Base-by-base conservation (phyloP, 2,329 filamentous ascomycete species). In the Ophiostoma ulmi region DNA sequence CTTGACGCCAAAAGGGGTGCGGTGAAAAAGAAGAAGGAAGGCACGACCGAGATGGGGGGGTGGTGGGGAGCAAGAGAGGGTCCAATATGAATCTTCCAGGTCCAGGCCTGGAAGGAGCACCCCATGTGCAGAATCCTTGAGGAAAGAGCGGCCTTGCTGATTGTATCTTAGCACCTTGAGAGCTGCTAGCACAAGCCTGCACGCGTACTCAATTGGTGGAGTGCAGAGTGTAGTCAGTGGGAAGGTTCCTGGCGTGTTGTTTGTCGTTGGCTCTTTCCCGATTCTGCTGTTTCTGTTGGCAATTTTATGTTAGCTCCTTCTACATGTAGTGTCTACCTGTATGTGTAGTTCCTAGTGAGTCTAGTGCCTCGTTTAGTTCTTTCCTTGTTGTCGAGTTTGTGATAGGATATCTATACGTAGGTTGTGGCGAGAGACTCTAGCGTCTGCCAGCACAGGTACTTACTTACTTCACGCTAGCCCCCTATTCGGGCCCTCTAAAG, bases 21-120 rank as follows among this genome's bases (percentile, higher is more conserved):
- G 66, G 31, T 68, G 41, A 55, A 68, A 68, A 55, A 68, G 22
- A n/a, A 22, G 36, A 36, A 55, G 66, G 66, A 68, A 68, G 66
- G 66, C 66, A 44, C 66, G 66, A 41, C 65, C 65, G 13, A 67
- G n/a, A 66, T 41, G 63, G 64, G n/a, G n/a, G 64, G n/a, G n/a
- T 17, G 38, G 38, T 44, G 64, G 63, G 41, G 63, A 35, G 58
- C 26, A 20, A 8, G 14, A 26, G 26, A 64, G 58, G 58, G 31
- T 31, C 26, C 58, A 63, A 17, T 61, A 22, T 14, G 55, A 63
- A 26, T 26, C 31, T 11, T 63, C 61, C 36, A 6, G 63, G 63
- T 35, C 58, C 58, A 63, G 58, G 58, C 26, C 10, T 35, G 26
- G 63, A 65, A 65, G 63, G 63, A 65, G 63, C 63, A 64, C 20